Evolutionary conservation across 345 rosid species (phyloP).

Genomic region (Brassica nigra): DNA sequence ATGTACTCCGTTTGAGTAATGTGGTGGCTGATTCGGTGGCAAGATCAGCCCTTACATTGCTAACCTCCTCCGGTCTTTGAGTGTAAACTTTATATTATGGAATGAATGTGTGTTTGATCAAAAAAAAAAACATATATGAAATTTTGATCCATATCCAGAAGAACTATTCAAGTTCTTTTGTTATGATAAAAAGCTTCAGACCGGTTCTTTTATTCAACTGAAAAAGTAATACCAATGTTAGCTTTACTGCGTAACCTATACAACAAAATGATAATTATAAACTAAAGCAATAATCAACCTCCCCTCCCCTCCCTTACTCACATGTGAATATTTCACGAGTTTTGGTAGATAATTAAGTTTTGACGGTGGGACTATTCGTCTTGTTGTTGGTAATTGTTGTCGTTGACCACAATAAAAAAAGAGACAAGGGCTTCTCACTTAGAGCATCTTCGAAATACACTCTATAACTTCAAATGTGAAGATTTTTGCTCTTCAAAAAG

Average conservation of each 20-base stretch:
- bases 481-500: no score
- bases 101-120: no score
- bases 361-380: neutral
- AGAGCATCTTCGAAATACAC: no score
- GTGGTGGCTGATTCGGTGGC: no score
- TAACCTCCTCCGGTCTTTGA: no score
- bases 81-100: no score
- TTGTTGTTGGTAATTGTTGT: neutral
- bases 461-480: no score
- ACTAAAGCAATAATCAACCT: neutral
- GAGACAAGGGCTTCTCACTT: neutral
- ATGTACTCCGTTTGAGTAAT: no score
- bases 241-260: neutral
- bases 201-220: neutral
- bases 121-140: neutral
- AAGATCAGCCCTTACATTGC: no score
- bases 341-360: conserved; percentile 3
- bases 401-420: neutral
- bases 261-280: neutral
- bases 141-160: conserved; percentile 17
- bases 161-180: neutral
- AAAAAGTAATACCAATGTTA: neutral
- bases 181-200: conserved; percentile 4
- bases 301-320: neutral
- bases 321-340: conserved; percentile 9